Evolutionary conservation across 1,284 basidiomycete genomes (phyloP), one percentile per base, ranked within the genome.

Genomic region (Naganishia albida): DNA sequence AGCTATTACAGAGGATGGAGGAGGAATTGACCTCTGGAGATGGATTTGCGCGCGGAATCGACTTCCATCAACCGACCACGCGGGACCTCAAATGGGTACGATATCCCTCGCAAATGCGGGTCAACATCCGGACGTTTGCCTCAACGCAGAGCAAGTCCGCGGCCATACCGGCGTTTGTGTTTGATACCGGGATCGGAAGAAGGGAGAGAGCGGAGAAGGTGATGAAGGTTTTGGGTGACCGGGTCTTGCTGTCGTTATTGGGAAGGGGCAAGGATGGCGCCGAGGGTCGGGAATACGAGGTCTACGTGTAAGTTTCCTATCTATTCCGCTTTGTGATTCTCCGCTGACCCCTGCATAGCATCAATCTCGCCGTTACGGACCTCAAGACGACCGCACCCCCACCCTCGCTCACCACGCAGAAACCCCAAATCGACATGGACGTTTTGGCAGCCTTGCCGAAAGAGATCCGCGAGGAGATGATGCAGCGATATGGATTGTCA

Each of bases 1-100:
- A 55, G 18, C 54, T 71, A 2, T 46, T 71, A 18, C 26, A 42
- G 2, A 42, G 70, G 43, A 44, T 71, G 10, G 67, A 71, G 46
- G 69, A 67, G 7, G 70, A 71, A 49, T 52, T 71, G 34, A 42
- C 52, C 4, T 7, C 40, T 15, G 23, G n/a, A 2, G 57, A 44
- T 18, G n/a, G 15, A 30, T 38, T 23, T 18, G 39, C 48, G 7
- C 4, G 39, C 6, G 38, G 43, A 15, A 57, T 59, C 51, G 23
- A 23, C 7, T 30, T 51, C 30, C 25, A 43, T 13, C 38, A 18
- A 39, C 20, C 28, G 16, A 28, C 30, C n/a, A 18, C 7, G 7
- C 15, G 30, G 6, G 55, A 54, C 7, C 28, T 38, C 7, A 50
- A 18, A 16, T 71, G 68, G 67, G 46, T 65, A 3, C 67, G 70